Percentiles rank a stretch among this genome's conserved stretches.
phyloP scores from a whole-genome alignment of 2,329 filamentous ascomycete species.

The Endothia cerciana region DNA sequence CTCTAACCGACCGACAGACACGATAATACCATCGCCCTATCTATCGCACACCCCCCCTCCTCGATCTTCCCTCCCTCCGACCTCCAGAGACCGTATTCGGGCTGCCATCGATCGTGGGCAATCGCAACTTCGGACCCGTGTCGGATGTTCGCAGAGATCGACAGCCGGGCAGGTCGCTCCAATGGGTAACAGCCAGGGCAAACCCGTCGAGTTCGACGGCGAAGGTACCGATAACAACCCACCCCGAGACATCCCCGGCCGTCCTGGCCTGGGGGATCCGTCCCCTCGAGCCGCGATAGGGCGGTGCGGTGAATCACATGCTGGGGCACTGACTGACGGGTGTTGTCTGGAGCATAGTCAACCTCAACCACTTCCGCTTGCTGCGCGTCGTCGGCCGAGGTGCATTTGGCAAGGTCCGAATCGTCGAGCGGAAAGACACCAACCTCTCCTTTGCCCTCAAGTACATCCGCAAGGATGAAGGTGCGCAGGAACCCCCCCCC shows the following conservation, averaged over 20 bases:
- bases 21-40: not conserved
- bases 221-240: slow-evolving; percentile 68
- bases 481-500: slow-evolving; percentile 49
- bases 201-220: slow-evolving; percentile 88
- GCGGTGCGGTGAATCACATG: not conserved
- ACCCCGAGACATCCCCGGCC: not conserved
- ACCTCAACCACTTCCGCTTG: slow-evolving; percentile 95
- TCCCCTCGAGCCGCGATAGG: not conserved
- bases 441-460: slow-evolving; percentile 93
- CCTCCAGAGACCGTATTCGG: not conserved
- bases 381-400: slow-evolving; percentile 95
- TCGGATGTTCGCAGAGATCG: slow-evolving; percentile 24
- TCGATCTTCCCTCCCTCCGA: not conserved
- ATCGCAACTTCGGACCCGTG: slow-evolving; percentile 1
- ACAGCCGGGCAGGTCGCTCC: slow-evolving; percentile 29
- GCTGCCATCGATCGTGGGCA: slow-evolving; percentile 1
- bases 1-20: slow-evolving; percentile 7
- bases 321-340: slow-evolving; percentile 19
- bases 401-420: slow-evolving; percentile 97
- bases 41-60: not conserved
- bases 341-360: slow-evolving; percentile 61
- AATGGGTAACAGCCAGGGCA: slow-evolving; percentile 96
- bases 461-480: slow-evolving; percentile 98
- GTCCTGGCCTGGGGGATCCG: slow-evolving; percentile 15
- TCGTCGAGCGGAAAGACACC: slow-evolving; percentile 97